These are phyloP conservation scores for Crithidia fasciculata DNA, from an alignment of 208 protist species.

Conservation along the genomic window DNA sequence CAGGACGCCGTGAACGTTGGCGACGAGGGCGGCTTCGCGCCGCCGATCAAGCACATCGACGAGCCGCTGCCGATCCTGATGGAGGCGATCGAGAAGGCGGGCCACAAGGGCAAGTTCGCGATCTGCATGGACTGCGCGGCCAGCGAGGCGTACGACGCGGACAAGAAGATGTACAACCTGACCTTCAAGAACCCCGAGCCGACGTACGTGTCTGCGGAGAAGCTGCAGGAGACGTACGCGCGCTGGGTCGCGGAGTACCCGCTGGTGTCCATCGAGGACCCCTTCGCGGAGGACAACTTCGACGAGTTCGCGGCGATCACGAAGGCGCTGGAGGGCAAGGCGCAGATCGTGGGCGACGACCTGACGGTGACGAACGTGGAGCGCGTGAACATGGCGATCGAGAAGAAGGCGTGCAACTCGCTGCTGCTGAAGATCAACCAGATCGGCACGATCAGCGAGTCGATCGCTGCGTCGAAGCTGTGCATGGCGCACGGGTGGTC, in stretches of 20 bases:
- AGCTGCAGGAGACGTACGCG: constrained; percentile 94
- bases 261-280: constrained; percentile 99
- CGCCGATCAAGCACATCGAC: no score
- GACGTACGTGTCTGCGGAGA: constrained; percentile 69
- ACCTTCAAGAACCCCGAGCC: constrained; percentile 96
- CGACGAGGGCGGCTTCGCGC: no score
- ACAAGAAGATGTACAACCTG: constrained; percentile 95
- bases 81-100: no score
- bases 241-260: constrained; percentile 93
- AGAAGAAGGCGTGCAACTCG: constrained; percentile 95
- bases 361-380: constrained; percentile 98
- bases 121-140: constrained; percentile 99
- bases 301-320: constrained; percentile 92
- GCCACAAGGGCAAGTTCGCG: no score
- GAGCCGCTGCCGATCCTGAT: no score
- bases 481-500: constrained; percentile 81
- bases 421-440: constrained; percentile 99
- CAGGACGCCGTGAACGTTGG: no score
- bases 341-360: constrained; percentile 99
- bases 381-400: constrained; percentile 94
- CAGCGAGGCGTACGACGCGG: constrained; percentile 97
- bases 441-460: constrained; percentile 98
- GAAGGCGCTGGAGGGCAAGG: constrained; percentile 61
- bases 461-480: constrained; percentile 95
- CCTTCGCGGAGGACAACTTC: constrained; percentile 99